Conservation (phyloP, 2,329 filamentous ascomycete genomes). For the Dactylonectria macrodidyma region DNA sequence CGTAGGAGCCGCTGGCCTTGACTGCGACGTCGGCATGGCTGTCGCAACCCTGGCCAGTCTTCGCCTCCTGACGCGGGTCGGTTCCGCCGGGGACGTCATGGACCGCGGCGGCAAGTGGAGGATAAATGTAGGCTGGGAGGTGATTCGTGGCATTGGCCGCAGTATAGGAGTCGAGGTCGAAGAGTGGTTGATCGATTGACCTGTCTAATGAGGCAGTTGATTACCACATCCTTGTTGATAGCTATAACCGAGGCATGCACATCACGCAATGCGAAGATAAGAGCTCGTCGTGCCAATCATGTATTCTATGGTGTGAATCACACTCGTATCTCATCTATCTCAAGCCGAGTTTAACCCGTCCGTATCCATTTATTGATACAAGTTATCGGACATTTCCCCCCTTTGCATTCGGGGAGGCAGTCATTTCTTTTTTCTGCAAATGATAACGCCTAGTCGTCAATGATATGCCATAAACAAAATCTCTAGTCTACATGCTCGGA, state of each 20-base stretch:
- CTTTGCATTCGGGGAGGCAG: neutral
- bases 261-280: slow-evolving; percentile 26
- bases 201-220: neutral
- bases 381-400: slow-evolving; percentile 23
- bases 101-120: slow-evolving; percentile 82
- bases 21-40: slow-evolving; percentile 73
- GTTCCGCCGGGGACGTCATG: slow-evolving; percentile 72
- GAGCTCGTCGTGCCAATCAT: slow-evolving; percentile 31
- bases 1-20: slow-evolving; percentile 55
- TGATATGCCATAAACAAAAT: slow-evolving; percentile 23
- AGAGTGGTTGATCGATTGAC: slow-evolving; percentile 79
- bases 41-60: slow-evolving; percentile 82
- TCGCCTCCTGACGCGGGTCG: slow-evolving; percentile 77
- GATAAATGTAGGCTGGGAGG: slow-evolving; percentile 85
- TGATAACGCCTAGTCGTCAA: slow-evolving; percentile 15
- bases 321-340: slow-evolving; percentile 37
- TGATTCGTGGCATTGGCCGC: slow-evolving; percentile 78
- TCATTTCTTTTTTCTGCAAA: slow-evolving; percentile 14
- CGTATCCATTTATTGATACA: slow-evolving; percentile 46
- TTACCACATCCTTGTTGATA: slow-evolving; percentile 3
- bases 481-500: slow-evolving; percentile 34
- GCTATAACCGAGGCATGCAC: neutral
- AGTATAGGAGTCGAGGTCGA: slow-evolving; percentile 84
- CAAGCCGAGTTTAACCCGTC: slow-evolving; percentile 33
- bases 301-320: slow-evolving; percentile 31